A percentile compares a stretch with the other conserved stretches of the same genome.
Conservation (phyloP, 257 asterid genomes). For the Plectranthus barbatus region DNA sequence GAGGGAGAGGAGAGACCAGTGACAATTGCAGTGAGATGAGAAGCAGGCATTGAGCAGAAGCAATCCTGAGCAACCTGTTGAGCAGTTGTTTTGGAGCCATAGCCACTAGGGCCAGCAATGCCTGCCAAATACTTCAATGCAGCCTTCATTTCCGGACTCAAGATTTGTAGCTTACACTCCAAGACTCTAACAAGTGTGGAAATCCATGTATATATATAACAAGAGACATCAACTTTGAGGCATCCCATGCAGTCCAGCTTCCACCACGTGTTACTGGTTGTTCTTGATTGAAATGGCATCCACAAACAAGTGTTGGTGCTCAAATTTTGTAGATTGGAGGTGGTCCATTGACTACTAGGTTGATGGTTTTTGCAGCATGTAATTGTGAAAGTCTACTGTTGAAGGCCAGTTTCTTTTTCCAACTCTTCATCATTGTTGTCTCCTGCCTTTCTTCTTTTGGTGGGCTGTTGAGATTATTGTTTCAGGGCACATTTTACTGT, state of each 20-base stretch:
- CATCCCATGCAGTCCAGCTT: background rate
- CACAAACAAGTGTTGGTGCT: background rate
- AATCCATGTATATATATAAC: constrained; percentile 45
- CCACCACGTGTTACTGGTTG: too few relatives aligned
- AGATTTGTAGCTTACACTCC: constrained; percentile 33
- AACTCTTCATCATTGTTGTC: constrained; percentile 62
- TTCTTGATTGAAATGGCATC: too few relatives aligned
- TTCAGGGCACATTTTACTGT: constrained; percentile 27
- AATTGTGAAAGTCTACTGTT: constrained; percentile 40
- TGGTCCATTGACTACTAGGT: constrained; percentile 39
- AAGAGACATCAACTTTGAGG: constrained; percentile 32
- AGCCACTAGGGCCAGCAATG: constrained; percentile 74
- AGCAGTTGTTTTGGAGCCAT: constrained; percentile 73
- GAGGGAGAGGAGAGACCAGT: constrained; percentile 42
- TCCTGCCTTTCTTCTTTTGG: constrained; percentile 46
- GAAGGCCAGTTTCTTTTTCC: constrained; percentile 21
- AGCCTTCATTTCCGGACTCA: constrained; percentile 43
- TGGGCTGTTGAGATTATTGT: constrained; percentile 34
- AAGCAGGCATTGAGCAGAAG: constrained; percentile 11
- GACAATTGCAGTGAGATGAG: constrained; percentile 72
- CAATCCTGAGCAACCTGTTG: constrained; percentile 43
- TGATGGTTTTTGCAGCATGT: constrained; percentile 25
- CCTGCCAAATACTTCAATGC: constrained; percentile 75
- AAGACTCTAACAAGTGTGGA: constrained; percentile 30
- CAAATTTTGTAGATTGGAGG: constrained; percentile 9